Evolutionary conservation across 2,329 filamentous ascomycete genomes (phyloP).

Genomic region (Penicillium sp.): DNA sequence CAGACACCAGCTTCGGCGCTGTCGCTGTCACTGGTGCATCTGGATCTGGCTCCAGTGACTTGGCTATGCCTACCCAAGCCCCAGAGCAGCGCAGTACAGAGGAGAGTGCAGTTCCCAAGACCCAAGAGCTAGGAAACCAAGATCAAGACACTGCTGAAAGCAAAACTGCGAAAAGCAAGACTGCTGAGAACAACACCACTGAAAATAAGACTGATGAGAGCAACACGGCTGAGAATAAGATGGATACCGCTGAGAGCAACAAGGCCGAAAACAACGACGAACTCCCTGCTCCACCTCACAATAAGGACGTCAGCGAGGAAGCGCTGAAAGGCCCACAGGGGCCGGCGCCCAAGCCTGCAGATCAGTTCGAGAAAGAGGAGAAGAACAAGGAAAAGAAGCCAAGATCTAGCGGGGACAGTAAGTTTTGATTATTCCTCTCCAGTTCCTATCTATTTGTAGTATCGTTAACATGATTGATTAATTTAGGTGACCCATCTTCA

Average conservation of each 20-base stretch:
- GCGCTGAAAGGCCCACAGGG: constrained; percentile 31
- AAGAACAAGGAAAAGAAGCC: constrained; percentile 11
- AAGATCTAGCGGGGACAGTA: constrained; percentile 1
- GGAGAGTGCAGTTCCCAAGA: background rate
- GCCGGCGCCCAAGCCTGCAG: constrained; percentile 23
- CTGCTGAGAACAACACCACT: too few relatives aligned
- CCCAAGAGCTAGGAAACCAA: background rate
- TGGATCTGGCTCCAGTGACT: background rate
- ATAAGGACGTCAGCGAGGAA: constrained; percentile 24
- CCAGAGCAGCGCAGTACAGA: constrained; percentile 17
- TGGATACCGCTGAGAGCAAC: background rate
- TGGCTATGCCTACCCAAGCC: background rate
- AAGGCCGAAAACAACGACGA: background rate
- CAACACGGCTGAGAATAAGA: background rate
- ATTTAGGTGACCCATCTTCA: background rate
- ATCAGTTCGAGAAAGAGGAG: constrained; percentile 31
- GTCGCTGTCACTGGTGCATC: background rate
- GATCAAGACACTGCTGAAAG: background rate
- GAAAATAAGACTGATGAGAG: background rate
- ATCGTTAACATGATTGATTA: background rate
- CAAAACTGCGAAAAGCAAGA: background rate
- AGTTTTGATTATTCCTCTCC: background rate
- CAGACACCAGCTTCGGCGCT: background rate
- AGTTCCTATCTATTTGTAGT: background rate
- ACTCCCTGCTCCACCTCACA: background rate